Evolutionary conservation across 192 early-diverging fungal species (phyloP), one percentile per base, ranked within the genome.

Genomic region (Phycomyces nitens): DNA sequence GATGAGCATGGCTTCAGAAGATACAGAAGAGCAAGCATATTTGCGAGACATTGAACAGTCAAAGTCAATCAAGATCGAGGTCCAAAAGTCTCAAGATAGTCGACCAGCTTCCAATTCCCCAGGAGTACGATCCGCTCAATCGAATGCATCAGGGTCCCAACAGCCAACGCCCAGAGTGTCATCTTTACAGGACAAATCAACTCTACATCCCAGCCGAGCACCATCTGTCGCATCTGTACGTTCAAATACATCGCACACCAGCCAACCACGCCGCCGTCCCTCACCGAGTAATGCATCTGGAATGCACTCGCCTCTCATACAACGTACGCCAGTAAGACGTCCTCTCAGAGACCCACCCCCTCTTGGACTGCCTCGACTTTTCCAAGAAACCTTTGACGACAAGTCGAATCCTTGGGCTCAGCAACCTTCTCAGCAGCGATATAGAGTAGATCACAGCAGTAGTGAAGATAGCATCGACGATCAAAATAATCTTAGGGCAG

Each of bases 11-110:
- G 51, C 22, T n/a, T 67, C 65, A 15, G 64, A 56, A 56, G 65
- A 69, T 56, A 65, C 34, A 26, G 73, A 75, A 39, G 73, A 75
- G 52, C 42, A 64, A 58, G 68, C 62, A 16, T 74, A 74, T 66
- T 52, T 75, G 18, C 23, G 38, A n/a, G 64, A 72, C 24, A 56
- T 72, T 24, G 53, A 72, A 58, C 40, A 53, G 22, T 39, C 20
- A 39, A 62, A 29, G n/a, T 8, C 26, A 3, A 27, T n/a, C 15
- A 34, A 34, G 29, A 34, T 34, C 29, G 29, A 34, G 29, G 29
- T 7, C 7, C 29, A 34, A 34, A 34, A 34, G 7, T 34, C 29
- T 34, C 29, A 34, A 34, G 29, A 34, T 34, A 34, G 29, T 7
- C 2, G 29, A 7, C 29, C 29, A 34, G 7, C 29, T 34, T 34